phyloP scores from a whole-genome alignment of 768 basidiomycete species.

The Lenzites betulinus region DNA sequence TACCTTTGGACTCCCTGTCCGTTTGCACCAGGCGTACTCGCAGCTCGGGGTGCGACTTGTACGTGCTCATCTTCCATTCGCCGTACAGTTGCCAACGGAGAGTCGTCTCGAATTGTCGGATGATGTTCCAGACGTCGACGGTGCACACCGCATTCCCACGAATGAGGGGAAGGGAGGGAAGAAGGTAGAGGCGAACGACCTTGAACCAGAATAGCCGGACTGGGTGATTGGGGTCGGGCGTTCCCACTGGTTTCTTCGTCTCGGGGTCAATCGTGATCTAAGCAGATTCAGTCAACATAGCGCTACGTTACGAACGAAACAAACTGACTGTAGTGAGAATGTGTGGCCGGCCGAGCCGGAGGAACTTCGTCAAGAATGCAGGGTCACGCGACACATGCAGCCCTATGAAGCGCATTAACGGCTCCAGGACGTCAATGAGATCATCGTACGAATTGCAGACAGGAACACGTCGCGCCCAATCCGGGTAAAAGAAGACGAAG shows the following conservation, averaged over 20 bases:
- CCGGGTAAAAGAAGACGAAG: slow-evolving; percentile 90
- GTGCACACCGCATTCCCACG: slow-evolving; percentile 86
- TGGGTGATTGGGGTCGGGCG: slow-evolving; percentile 58
- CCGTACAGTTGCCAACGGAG: slow-evolving; percentile 92
- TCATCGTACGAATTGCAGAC: slow-evolving; percentile 66
- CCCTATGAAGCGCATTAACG: slow-evolving; percentile 78
- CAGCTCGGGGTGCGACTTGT: slow-evolving; percentile 78
- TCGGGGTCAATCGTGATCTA: slow-evolving; percentile 56
- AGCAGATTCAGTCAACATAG: slow-evolving; percentile 8
- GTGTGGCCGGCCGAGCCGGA: slow-evolving; percentile 74
- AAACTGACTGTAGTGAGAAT: slow-evolving; percentile 52
- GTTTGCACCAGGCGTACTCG: slow-evolving; percentile 80
- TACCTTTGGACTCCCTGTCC: slow-evolving; percentile 85
- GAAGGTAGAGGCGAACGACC: slow-evolving; percentile 74
- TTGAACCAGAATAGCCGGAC: slow-evolving; percentile 83
- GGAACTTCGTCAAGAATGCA: slow-evolving; percentile 74
- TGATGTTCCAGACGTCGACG: slow-evolving; percentile 90
- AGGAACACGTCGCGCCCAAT: slow-evolving; percentile 76
- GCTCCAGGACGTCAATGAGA: slow-evolving; percentile 72
- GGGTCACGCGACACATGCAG: slow-evolving; percentile 81
- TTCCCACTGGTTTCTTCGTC: slow-evolving; percentile 59
- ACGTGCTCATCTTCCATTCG: slow-evolving; percentile 83
- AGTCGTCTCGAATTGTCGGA: slow-evolving; percentile 75
- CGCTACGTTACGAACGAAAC: not conserved
- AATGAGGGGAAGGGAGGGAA: slow-evolving; percentile 86